phyloP scores from a whole-genome alignment of 805 yeast species.

The Nakazawaea wyomingensis region DNA sequence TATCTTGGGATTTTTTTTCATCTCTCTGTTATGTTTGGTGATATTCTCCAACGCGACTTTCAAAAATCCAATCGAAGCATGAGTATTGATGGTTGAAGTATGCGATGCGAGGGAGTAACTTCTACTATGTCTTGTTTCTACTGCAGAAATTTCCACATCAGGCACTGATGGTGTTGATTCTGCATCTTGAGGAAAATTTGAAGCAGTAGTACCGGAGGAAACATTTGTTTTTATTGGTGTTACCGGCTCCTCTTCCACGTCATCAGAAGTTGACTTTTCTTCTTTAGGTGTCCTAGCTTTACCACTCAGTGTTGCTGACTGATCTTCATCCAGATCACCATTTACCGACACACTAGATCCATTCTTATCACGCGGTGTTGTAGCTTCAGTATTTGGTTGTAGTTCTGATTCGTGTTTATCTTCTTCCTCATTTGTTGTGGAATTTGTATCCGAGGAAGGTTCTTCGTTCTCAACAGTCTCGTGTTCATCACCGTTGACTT shows the following conservation, averaged over 20 bases:
- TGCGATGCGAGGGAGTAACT: constrained; percentile 8
- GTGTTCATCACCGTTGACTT: background rate
- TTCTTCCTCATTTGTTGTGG: constrained; percentile 3
- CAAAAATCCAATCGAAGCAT: constrained; percentile 27
- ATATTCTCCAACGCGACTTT: constrained; percentile 28
- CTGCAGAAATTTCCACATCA: background rate
- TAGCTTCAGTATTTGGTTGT: constrained; percentile 1
- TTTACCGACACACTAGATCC: background rate
- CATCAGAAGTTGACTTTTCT: background rate
- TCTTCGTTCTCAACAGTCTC: background rate
- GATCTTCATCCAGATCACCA: background rate
- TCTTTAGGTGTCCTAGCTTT: background rate
- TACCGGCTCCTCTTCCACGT: background rate
- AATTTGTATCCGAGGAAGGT: background rate
- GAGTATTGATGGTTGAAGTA: constrained; percentile 14
- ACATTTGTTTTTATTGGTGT: background rate
- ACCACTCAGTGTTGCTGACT: background rate
- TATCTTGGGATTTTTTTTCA: constrained; percentile 39
- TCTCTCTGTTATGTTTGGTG: constrained; percentile 25
- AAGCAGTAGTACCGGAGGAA: no score
- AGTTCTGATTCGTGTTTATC: background rate
- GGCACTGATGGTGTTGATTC: background rate
- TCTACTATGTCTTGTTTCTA: constrained; percentile 7
- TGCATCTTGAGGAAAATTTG: background rate
- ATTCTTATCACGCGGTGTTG: background rate